phyloP scores from a whole-genome alignment of 1,284 basidiomycete species.

The Thecaphora frezii region DNA sequence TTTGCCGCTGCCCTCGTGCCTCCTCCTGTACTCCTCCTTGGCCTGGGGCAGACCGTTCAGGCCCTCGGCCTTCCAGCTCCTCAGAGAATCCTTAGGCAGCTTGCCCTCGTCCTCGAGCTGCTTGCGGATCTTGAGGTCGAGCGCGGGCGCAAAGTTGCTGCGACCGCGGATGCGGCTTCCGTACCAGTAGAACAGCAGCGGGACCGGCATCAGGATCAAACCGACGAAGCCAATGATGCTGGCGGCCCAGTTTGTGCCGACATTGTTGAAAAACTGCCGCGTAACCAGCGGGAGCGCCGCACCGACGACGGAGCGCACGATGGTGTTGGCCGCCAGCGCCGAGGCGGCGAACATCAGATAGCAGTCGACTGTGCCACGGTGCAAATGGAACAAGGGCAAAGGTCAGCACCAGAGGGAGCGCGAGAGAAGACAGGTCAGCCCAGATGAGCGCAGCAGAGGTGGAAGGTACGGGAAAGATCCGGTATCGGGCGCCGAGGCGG shows the following conservation, averaged over 20 bases:
- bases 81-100: constrained; percentile 31
- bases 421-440: background rate
- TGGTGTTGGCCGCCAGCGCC: constrained; percentile 69
- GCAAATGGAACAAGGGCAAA: background rate
- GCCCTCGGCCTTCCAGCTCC: constrained; percentile 9
- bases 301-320: constrained; percentile 69
- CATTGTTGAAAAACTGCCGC: constrained; percentile 62
- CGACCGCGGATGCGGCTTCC: constrained; percentile 61
- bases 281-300: constrained; percentile 64
- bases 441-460: constrained; percentile 39
- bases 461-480: too few species aligned
- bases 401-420: constrained; percentile 42
- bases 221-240: constrained; percentile 72
- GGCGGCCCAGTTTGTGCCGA: constrained; percentile 74
- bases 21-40: constrained; percentile 5
- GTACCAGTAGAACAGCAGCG: constrained; percentile 62
- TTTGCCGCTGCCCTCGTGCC: background rate
- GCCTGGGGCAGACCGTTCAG: constrained; percentile 18
- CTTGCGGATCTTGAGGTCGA: constrained; percentile 46
- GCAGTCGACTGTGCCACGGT: constrained; percentile 56
- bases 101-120: constrained; percentile 42
- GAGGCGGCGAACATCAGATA: constrained; percentile 63
- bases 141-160: constrained; percentile 59
- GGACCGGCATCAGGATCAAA: constrained; percentile 70
- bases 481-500: too few species aligned